A percentile compares a stretch with the other conserved stretches of the same genome.
Evolutionary conservation across 2,329 filamentous ascomycete species (phyloP).

Genomic region (Zymoseptoria pseudotritici): DNA sequence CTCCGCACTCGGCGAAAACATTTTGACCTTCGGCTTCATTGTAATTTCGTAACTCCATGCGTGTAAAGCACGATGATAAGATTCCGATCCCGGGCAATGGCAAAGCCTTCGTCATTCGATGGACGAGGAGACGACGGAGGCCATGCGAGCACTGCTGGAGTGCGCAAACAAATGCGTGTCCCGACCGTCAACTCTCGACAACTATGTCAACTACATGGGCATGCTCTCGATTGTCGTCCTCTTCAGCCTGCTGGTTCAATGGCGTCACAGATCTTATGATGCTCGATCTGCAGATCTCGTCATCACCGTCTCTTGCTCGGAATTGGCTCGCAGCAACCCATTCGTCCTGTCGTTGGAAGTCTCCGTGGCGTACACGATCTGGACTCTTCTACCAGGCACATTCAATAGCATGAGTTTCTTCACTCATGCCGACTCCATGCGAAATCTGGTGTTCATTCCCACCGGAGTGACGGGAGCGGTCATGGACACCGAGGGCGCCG

Average conservation of each 20-base stretch:
- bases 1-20: background rate
- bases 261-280: background rate
- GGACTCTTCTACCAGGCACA: too few relatives aligned
- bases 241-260: background rate
- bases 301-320: background rate
- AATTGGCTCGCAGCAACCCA: too few relatives aligned
- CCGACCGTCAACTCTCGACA: background rate
- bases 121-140: background rate
- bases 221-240: background rate
- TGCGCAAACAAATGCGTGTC: background rate
- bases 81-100: background rate
- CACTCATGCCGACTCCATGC: too few relatives aligned
- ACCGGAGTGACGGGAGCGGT: too few relatives aligned
- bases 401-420: too few relatives aligned
- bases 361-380: too few relatives aligned
- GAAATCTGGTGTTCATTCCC: too few relatives aligned
- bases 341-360: too few relatives aligned
- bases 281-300: background rate
- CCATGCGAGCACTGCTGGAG: background rate
- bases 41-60: too few relatives aligned
- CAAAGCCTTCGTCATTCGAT: background rate
- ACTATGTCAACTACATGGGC: background rate
- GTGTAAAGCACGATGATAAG: too few relatives aligned
- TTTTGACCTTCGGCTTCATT: background rate
- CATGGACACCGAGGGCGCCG: too few relatives aligned